These are phyloP conservation scores for Russula lepida DNA, from an alignment of 768 basidiomycete species.

Conservation along the genomic window DNA sequence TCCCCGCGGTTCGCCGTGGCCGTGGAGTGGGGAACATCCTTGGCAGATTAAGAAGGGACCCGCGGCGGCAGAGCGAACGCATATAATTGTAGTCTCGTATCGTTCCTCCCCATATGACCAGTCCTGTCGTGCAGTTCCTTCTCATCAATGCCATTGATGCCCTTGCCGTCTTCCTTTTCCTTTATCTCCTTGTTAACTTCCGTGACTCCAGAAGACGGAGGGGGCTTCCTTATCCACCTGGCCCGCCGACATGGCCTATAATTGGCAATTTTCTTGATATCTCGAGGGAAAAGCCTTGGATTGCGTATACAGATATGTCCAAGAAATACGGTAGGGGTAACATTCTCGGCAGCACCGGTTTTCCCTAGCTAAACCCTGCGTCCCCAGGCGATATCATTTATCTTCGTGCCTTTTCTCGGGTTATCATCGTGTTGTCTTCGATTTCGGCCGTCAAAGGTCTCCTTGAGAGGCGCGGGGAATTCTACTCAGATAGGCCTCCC, in stretches of 20 bases:
- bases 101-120: background rate
- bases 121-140: background rate
- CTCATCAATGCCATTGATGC: background rate
- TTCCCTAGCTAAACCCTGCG: background rate
- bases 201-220: background rate
- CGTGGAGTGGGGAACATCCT: too few relatives aligned
- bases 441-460: constrained; percentile 1
- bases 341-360: too few relatives aligned
- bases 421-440: background rate
- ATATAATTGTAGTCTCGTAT: background rate
- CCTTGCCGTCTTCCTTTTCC: background rate
- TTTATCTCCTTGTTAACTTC: background rate
- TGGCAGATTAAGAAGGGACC: too few relatives aligned
- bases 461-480: constrained; percentile 8
- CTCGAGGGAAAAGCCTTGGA: background rate
- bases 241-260: background rate
- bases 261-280: constrained; percentile 9
- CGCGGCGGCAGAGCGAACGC: too few relatives aligned
- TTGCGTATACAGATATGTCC: background rate
- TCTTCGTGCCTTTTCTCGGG: background rate
- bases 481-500: background rate
- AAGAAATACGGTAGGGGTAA: constrained; percentile 1
- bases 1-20: too few relatives aligned
- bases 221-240: background rate
- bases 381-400: constrained; percentile 5